These are phyloP conservation scores for Candida parachauliodes DNA, from an alignment of 805 yeast genomes.

Conservation along the genomic window DNA sequence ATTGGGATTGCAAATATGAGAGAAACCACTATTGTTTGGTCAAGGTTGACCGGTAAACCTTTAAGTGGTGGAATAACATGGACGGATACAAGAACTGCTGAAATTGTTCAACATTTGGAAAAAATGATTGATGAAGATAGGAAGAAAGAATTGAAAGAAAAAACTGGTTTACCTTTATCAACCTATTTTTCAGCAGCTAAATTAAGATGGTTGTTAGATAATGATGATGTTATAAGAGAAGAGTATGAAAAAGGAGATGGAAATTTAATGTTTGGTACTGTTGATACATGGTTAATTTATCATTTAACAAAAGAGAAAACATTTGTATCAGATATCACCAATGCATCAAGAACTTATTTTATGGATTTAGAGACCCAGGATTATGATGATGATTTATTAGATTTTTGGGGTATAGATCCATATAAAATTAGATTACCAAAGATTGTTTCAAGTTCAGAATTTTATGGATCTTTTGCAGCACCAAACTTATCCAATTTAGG, in stretches of 20 bases:
- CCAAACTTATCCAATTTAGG: slow-evolving; percentile 56
- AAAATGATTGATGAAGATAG: slow-evolving; percentile 50
- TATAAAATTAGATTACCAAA: slow-evolving; percentile 65
- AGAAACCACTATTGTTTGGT: slow-evolving; percentile 91
- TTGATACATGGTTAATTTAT: slow-evolving; percentile 91
- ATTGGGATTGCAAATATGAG: slow-evolving; percentile 95
- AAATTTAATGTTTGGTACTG: slow-evolving; percentile 84
- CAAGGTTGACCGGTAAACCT: slow-evolving; percentile 75
- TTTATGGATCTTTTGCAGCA: slow-evolving; percentile 66
- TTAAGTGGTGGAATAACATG: slow-evolving; percentile 88
- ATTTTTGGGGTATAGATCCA: slow-evolving; percentile 77
- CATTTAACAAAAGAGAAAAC: slow-evolving; percentile 68
- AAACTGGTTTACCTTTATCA: slow-evolving; percentile 82
- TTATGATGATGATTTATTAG: slow-evolving; percentile 72
- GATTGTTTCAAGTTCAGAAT: slow-evolving; percentile 73
- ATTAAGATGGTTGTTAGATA: slow-evolving; percentile 83
- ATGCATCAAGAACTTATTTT: slow-evolving; percentile 87
- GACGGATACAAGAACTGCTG: slow-evolving; percentile 89
- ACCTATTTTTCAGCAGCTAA: slow-evolving; percentile 92
- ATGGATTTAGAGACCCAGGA: slow-evolving; percentile 74
- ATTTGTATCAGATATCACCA: slow-evolving; percentile 82
- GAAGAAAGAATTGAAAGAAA: slow-evolving; percentile 55
- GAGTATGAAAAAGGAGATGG: slow-evolving; percentile 71
- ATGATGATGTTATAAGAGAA: slow-evolving; percentile 60
- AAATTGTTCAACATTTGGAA: slow-evolving; percentile 61